Conservation (phyloP, 2,329 filamentous ascomycete genomes). For the Pseudocercospora eumusae region DNA sequence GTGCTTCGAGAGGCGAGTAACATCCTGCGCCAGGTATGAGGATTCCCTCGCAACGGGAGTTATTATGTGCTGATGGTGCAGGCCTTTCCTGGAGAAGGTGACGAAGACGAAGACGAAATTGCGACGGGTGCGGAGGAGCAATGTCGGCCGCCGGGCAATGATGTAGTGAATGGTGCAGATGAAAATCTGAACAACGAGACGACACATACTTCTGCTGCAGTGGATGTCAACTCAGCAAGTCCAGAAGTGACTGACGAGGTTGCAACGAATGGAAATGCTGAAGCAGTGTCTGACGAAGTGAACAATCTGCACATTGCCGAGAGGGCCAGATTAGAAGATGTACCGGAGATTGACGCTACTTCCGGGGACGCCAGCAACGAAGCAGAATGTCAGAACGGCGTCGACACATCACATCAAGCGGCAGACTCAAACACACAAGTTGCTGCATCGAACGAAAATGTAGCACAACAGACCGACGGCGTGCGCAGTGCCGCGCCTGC, state of each 20-base stretch:
- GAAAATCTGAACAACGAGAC: background rate
- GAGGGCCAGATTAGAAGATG: constrained; percentile 8
- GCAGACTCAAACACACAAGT: background rate
- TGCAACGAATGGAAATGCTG: background rate
- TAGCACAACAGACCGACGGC: background rate
- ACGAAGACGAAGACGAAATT: constrained; percentile 15
- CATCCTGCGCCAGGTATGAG: constrained; percentile 62
- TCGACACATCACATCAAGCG: constrained; percentile 6
- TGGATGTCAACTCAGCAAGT: background rate
- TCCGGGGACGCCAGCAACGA: constrained; percentile 13
- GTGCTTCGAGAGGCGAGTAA: constrained; percentile 82
- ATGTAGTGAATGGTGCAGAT: background rate
- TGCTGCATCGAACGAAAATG: constrained; percentile 6
- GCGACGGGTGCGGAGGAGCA: constrained; percentile 6
- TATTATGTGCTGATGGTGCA: constrained; percentile 26
- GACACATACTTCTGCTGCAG: background rate
- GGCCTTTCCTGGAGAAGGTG: constrained; percentile 24
- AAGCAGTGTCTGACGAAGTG: background rate
- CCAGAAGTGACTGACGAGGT: background rate
- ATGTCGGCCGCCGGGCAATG: background rate
- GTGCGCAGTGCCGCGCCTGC: background rate
- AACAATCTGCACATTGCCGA: constrained; percentile 1
- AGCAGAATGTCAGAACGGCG: background rate
- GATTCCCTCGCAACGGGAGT: no score
- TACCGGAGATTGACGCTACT: constrained; percentile 21